A percentile compares a stretch with the other conserved stretches of the same genome.
These are phyloP conservation scores for Pochonia chlamydosporia DNA, from an alignment of 2,329 filamentous ascomycete genomes.

Conservation along the genomic window DNA sequence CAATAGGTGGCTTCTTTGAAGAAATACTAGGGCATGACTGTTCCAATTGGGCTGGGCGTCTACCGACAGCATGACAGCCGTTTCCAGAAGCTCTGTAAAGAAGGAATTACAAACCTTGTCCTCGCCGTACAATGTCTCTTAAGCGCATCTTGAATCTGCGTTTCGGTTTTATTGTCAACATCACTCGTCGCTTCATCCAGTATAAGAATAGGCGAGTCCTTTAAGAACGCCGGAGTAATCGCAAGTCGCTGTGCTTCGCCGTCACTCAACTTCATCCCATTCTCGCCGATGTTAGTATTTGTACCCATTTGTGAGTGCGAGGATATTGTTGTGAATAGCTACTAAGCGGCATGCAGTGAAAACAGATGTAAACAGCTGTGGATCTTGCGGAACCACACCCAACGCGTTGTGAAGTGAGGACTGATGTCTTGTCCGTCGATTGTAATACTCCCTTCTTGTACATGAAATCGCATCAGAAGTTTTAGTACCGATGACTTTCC, in stretches of 20 bases:
- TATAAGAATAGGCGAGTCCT: conserved; percentile 21
- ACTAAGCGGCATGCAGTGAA: conserved; percentile 55
- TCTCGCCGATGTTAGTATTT: conserved; percentile 40
- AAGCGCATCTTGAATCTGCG: conserved; percentile 40
- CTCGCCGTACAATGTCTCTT: conserved; percentile 10
- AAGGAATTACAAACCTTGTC: not conserved
- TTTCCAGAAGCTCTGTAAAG: too few species aligned
- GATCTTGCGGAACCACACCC: conserved; percentile 60
- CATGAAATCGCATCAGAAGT: conserved; percentile 54
- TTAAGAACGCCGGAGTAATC: conserved; percentile 33
- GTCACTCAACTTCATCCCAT: conserved; percentile 42
- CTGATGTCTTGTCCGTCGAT: conserved; percentile 56
- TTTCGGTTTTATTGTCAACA: conserved; percentile 39
- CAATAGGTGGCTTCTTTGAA: too few species aligned
- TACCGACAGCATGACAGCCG: too few species aligned
- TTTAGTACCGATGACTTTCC: conserved; percentile 60
- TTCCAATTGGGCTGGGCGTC: too few species aligned
- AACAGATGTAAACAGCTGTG: conserved; percentile 55
- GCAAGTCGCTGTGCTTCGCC: conserved; percentile 42
- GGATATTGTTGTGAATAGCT: conserved; percentile 59
- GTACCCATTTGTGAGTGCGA: conserved; percentile 49
- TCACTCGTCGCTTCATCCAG: conserved; percentile 48
- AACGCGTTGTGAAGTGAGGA: conserved; percentile 52
- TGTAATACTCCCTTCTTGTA: conserved; percentile 44
- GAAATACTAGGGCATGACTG: too few species aligned